Conservation (phyloP, 805 yeast species). For the Metschnikowia dekortorum region DNA sequence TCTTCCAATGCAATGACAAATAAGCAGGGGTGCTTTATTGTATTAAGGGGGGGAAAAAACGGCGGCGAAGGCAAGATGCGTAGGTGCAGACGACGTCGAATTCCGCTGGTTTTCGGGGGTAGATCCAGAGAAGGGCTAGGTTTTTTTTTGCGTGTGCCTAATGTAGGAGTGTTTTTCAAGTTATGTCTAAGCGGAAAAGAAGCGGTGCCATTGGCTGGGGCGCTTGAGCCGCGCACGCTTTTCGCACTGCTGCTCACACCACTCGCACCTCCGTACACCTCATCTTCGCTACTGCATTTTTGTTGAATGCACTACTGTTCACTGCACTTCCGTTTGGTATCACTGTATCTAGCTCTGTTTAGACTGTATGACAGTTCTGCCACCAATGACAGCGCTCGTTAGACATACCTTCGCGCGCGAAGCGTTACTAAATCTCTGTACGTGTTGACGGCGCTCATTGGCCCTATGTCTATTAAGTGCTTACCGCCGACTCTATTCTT, state of each 20-base stretch:
- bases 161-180: conserved; percentile 4
- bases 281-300: background rate
- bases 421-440: too few relatives aligned
- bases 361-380: too few relatives aligned
- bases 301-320: too few relatives aligned
- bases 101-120: background rate
- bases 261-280: background rate
- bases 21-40: background rate
- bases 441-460: too few relatives aligned
- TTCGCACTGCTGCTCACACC: background rate
- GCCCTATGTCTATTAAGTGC: background rate
- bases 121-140: conserved; percentile 6
- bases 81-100: background rate
- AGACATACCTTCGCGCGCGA: too few relatives aligned
- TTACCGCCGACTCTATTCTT: background rate
- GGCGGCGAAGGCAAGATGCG: conserved; percentile 4
- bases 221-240: conserved; percentile 15
- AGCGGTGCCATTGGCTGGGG: conserved; percentile 20
- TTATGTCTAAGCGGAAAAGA: conserved; percentile 16
- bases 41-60: conserved; percentile 1
- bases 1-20: conserved; percentile 3
- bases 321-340: background rate
- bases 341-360: too few relatives aligned
- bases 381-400: too few relatives aligned
- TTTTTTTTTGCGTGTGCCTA: conserved; percentile 5